A percentile compares a stretch with the other conserved stretches of the same genome.
Conservation (phyloP, 768 basidiomycete genomes). For the Suillus tomentosus region DNA sequence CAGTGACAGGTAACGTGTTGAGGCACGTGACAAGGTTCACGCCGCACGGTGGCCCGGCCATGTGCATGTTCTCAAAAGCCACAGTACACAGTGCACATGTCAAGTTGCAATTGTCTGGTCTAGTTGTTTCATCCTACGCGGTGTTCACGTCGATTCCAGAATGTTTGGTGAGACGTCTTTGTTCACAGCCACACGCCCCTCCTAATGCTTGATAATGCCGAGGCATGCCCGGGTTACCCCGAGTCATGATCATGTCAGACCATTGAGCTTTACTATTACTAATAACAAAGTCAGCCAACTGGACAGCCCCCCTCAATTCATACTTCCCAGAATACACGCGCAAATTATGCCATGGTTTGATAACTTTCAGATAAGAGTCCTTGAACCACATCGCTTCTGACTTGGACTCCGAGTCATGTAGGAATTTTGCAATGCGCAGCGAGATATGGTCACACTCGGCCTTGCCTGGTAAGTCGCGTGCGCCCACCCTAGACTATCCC, state of each 20-base stretch:
- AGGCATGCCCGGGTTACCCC: neutral
- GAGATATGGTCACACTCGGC: neutral
- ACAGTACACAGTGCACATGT: neutral
- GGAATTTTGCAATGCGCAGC: neutral
- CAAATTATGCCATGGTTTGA: neutral
- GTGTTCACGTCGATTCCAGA: neutral
- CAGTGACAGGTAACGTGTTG: neutral
- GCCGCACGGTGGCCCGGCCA: neutral
- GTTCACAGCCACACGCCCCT: neutral
- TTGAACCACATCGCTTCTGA: neutral
- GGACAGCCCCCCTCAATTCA: neutral
- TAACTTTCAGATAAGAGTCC: neutral
- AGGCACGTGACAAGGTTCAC: constrained; percentile 4
- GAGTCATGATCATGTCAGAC: neutral
- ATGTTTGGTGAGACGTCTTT: neutral
- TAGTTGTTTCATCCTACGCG: neutral
- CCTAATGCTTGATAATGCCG: neutral
- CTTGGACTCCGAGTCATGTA: too few species aligned
- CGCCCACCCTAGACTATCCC: neutral
- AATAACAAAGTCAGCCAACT: neutral
- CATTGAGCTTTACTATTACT: neutral
- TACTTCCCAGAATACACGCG: neutral
- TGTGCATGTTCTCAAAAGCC: neutral
- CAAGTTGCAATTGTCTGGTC: neutral
- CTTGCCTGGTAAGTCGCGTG: neutral